Percentiles rank a stretch among this genome's conserved stretches.
Conservation (phyloP, 441 rosid species). For the Populus hybrid region DNA sequence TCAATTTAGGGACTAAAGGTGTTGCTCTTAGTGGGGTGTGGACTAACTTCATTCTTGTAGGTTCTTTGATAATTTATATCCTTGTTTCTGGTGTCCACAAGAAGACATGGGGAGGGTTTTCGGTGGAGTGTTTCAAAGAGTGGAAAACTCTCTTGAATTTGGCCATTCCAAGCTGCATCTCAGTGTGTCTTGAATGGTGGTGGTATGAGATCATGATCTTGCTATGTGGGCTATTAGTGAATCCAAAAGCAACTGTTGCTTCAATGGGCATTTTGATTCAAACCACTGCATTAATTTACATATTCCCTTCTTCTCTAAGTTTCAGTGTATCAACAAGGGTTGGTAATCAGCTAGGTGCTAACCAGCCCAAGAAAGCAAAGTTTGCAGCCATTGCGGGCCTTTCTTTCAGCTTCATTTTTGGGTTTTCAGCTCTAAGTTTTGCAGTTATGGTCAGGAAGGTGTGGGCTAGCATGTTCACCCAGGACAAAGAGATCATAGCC, state of each 20-base stretch:
- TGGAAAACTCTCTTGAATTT: conserved; percentile 62
- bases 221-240: conserved; percentile 62
- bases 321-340: conserved; percentile 87
- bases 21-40: conserved; percentile 70
- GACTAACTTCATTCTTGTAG: conserved; percentile 70
- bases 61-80: conserved; percentile 50
- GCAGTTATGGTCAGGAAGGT: conserved; percentile 50
- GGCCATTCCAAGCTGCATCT: conserved; percentile 81
- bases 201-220: conserved; percentile 96
- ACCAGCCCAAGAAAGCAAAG: conserved; percentile 61
- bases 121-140: conserved; percentile 53
- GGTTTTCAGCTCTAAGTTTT: conserved; percentile 56
- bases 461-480: conserved; percentile 83
- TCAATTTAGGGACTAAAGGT: conserved; percentile 67
- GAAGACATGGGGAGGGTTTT: conserved; percentile 53
- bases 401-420: conserved; percentile 55
- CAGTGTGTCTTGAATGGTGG: conserved; percentile 99
- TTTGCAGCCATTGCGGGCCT: conserved; percentile 71
- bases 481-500: conserved; percentile 54
- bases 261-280: conserved; percentile 96
- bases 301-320: conserved; percentile 89
- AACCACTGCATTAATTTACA: conserved; percentile 80
- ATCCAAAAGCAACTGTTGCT: conserved; percentile 77
- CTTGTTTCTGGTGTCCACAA: conserved; percentile 45
- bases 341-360: conserved; percentile 82